phyloP scores from a whole-genome alignment of 768 basidiomycete species.

The Calvatia gigantea region DNA sequence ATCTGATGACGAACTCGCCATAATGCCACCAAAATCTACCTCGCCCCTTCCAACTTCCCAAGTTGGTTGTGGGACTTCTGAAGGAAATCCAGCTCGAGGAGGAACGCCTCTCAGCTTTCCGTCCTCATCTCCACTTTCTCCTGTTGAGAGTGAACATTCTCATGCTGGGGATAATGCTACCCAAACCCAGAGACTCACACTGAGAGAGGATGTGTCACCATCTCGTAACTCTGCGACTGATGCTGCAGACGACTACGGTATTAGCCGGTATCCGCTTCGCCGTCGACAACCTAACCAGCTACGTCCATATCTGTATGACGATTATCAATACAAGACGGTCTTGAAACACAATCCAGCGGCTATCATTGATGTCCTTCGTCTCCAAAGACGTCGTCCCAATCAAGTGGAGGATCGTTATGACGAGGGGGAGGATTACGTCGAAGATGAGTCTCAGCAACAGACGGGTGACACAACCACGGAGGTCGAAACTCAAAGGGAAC shows the following conservation, averaged over 20 bases:
- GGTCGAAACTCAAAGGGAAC: neutral
- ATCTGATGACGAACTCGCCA: conserved; percentile 9
- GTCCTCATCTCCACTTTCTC: neutral
- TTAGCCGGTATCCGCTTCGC: conserved; percentile 7
- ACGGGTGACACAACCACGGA: neutral
- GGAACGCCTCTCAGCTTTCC: neutral
- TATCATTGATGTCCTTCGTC: conserved; percentile 7
- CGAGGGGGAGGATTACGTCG: conserved; percentile 4
- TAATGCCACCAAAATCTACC: conserved; percentile 1
- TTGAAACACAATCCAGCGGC: conserved; percentile 10
- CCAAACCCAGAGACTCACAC: neutral
- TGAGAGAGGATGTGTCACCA: neutral
- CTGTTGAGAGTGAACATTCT: neutral
- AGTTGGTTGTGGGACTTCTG: neutral
- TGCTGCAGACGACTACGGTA: neutral
- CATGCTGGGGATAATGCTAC: neutral
- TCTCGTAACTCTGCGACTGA: neutral
- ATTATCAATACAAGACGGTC: conserved; percentile 3
- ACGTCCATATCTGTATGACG: conserved; percentile 5
- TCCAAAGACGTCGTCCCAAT: conserved; percentile 1
- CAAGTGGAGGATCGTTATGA: conserved; percentile 7
- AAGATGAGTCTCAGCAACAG: conserved; percentile 8
- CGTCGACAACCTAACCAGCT: conserved; percentile 11
- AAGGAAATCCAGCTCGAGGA: neutral
- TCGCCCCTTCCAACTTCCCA: neutral